A percentile compares a stretch with the other conserved stretches of the same genome.
Evolutionary conservation across 257 asterid species (phyloP).

Genomic region (Penstemon newberryi): DNA sequence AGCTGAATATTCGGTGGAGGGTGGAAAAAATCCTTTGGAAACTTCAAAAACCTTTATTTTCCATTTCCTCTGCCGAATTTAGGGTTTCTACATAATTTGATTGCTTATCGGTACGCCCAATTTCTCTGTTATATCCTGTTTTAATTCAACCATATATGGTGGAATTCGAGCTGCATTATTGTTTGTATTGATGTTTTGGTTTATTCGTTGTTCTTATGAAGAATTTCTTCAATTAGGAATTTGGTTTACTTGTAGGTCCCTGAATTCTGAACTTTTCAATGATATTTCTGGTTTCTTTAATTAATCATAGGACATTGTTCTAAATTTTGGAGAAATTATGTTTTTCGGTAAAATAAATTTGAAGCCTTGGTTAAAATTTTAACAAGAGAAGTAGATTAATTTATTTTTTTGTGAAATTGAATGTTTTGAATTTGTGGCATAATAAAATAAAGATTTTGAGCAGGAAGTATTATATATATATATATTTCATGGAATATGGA

Average conservation of each 20-base stretch:
- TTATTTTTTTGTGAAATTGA: not conserved
- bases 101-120: constrained; percentile 32
- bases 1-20: constrained; percentile 25
- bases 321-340: not conserved
- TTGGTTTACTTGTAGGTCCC: not conserved
- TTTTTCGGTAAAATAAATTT: too few species aligned
- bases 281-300: not conserved
- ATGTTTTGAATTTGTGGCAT: too few species aligned
- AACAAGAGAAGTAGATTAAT: not conserved
- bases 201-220: too few species aligned
- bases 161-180: too few species aligned
- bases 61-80: constrained; percentile 19
- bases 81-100: constrained; percentile 24
- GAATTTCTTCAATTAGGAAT: not conserved
- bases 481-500: constrained; percentile 39
- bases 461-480: not conserved
- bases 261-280: too few species aligned
- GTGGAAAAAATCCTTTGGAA: constrained; percentile 28
- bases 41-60: constrained; percentile 16
- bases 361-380: constrained; percentile 2
- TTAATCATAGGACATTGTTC: constrained; percentile 28
- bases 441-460: constrained; percentile 1
- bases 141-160: too few species aligned
- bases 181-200: not conserved
- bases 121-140: not conserved